Conservation (phyloP, 2,329 filamentous ascomycete genomes). For the Neonectria magnoliae region DNA sequence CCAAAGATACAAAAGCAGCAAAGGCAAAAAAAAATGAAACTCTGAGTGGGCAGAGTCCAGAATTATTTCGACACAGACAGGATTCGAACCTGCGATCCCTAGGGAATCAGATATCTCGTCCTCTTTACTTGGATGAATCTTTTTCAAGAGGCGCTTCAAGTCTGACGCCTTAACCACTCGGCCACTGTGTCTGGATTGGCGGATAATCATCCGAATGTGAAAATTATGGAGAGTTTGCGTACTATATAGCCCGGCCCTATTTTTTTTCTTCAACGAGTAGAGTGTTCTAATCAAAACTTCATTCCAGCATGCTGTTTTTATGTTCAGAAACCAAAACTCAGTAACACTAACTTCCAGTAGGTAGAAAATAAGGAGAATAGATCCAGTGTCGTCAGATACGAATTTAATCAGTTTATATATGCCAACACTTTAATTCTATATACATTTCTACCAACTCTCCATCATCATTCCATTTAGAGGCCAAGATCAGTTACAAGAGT, state of each 20-base stretch:
- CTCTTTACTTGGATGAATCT: neutral
- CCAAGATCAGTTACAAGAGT: neutral
- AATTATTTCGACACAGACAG: neutral
- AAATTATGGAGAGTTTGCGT: neutral
- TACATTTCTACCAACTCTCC: neutral
- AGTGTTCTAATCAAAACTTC: neutral
- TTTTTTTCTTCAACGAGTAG: neutral
- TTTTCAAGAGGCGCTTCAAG: slow-evolving; percentile 3
- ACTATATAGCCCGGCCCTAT: neutral
- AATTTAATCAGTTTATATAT: neutral
- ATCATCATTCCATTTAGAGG: neutral
- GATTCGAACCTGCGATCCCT: slow-evolving; percentile 10
- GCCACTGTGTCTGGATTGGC: slow-evolving; percentile 1
- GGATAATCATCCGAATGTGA: neutral
- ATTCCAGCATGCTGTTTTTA: too few relatives aligned
- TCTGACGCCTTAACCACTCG: slow-evolving; percentile 10
- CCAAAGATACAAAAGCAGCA: neutral
- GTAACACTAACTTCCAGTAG: too few relatives aligned
- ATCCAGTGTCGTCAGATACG: neutral
- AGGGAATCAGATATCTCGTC: slow-evolving; percentile 9
- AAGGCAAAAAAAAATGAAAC: neutral
- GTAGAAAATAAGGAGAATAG: too few relatives aligned
- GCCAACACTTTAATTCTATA: neutral
- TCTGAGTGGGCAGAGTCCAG: neutral
- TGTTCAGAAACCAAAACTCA: too few relatives aligned